phyloP scores from a whole-genome alignment of 148 eudicot genomes.

The Vaccinium macrocarpon region DNA sequence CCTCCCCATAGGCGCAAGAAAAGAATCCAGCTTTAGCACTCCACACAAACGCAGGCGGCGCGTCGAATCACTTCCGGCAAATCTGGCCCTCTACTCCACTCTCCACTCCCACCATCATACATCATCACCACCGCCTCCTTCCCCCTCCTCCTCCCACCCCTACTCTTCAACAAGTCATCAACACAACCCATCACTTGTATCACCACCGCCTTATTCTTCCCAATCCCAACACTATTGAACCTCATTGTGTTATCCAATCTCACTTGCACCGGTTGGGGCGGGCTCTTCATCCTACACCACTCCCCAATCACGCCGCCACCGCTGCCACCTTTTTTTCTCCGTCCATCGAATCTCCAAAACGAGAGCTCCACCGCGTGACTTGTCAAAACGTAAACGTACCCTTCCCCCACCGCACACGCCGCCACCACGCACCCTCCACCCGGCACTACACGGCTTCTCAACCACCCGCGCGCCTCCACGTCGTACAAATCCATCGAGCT shows the following conservation, averaged over 20 bases:
- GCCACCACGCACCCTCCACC: constrained; percentile 93
- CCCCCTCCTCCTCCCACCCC: constrained; percentile 55
- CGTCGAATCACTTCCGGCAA: constrained; percentile 61
- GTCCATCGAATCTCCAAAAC: constrained; percentile 67
- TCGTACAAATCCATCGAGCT: constrained; percentile 86
- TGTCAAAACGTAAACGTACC: constrained; percentile 48
- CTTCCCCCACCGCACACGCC: constrained; percentile 57
- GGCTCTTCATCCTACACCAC: constrained; percentile 65
- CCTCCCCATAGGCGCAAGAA: not conserved
- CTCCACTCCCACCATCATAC: constrained; percentile 55
- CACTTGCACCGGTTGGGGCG: constrained; percentile 66
- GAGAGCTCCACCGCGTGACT: constrained; percentile 87
- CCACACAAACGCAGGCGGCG: constrained; percentile 70
- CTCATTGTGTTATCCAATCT: constrained; percentile 68
- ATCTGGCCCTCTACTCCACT: constrained; percentile 72
- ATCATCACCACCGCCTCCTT: constrained; percentile 63
- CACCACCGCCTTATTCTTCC: constrained; percentile 61
- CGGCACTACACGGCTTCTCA: constrained; percentile 61
- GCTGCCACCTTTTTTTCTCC: constrained; percentile 22
- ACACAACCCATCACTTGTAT: constrained; percentile 68
- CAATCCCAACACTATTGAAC: constrained; percentile 64
- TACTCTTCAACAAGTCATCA: constrained; percentile 58
- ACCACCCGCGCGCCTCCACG: constrained; percentile 49
- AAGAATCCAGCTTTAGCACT: constrained; percentile 32
- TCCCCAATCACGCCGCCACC: constrained; percentile 37